Evolutionary conservation across 177 flowering plant species (phyloP).

Genomic region (Vitis hybrid): DNA sequence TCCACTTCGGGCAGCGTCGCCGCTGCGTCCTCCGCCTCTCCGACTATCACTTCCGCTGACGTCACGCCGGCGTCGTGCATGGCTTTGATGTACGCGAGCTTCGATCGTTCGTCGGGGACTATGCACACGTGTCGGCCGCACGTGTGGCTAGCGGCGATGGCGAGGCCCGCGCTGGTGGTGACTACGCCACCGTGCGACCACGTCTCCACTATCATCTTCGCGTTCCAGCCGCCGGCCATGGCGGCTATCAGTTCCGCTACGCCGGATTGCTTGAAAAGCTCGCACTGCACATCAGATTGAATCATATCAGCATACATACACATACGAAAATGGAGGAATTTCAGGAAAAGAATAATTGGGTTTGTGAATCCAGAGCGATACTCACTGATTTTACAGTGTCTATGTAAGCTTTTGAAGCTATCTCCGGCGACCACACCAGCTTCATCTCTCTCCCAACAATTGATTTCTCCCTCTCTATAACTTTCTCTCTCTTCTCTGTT

Average conservation of each 20-base stretch:
- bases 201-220: conserved; percentile 70
- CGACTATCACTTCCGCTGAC: conserved; percentile 55
- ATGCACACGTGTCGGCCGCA: conserved; percentile 73
- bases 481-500: background rate
- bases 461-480: too few species aligned
- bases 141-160: conserved; percentile 63
- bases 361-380: background rate
- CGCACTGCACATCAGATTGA: conserved; percentile 39
- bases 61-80: conserved; percentile 25
- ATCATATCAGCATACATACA: background rate
- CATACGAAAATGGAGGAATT: background rate
- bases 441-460: conserved; percentile 42
- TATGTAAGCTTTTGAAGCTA: conserved; percentile 75
- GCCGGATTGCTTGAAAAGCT: conserved; percentile 48
- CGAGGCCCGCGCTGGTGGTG: conserved; percentile 67
- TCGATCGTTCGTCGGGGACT: conserved; percentile 64
- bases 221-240: conserved; percentile 92
- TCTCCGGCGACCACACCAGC: conserved; percentile 86
- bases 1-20: conserved; percentile 51
- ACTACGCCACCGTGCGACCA: conserved; percentile 59
- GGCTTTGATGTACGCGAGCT: conserved; percentile 43
- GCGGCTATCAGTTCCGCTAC: conserved; percentile 85
- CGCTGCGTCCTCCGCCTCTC: conserved; percentile 66
- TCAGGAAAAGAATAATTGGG: too few species aligned
- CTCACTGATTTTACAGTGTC: conserved; percentile 82